These are phyloP conservation scores for Veloboletus limbatus DNA, from an alignment of 1,284 basidiomycete species.

Conservation along the genomic window DNA sequence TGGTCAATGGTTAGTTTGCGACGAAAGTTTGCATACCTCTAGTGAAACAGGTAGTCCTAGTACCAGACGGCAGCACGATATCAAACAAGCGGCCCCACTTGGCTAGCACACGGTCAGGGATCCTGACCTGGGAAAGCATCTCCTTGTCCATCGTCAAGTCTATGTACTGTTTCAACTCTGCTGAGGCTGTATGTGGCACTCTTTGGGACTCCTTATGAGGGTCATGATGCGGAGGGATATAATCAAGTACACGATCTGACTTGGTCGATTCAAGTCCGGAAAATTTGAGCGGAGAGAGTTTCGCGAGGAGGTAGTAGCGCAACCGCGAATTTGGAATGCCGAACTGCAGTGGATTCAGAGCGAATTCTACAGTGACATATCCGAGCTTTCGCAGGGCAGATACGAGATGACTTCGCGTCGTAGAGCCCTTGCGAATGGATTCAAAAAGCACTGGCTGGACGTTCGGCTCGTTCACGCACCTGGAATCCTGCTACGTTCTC, in stretches of 20 bases:
- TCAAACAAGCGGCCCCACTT: slow-evolving; percentile 80
- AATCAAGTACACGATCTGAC: slow-evolving; percentile 17
- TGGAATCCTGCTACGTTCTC: slow-evolving; percentile 82
- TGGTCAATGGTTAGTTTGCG: background rate
- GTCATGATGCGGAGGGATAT: slow-evolving; percentile 18
- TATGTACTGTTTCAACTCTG: slow-evolving; percentile 48
- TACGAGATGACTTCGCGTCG: slow-evolving; percentile 53
- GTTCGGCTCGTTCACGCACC: slow-evolving; percentile 40
- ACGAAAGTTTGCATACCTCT: slow-evolving; percentile 47
- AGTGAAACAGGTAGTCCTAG: slow-evolving; percentile 73
- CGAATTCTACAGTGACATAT: slow-evolving; percentile 59
- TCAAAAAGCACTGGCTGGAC: slow-evolving; percentile 4
- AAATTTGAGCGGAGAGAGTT: slow-evolving; percentile 41
- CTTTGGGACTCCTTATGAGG: background rate
- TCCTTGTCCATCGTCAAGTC: slow-evolving; percentile 37
- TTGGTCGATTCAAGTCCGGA: slow-evolving; percentile 15
- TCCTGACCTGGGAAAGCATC: slow-evolving; percentile 27
- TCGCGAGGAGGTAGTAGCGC: slow-evolving; percentile 76
- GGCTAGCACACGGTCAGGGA: slow-evolving; percentile 60
- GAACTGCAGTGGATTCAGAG: slow-evolving; percentile 72
- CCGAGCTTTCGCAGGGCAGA: slow-evolving; percentile 48
- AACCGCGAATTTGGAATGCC: slow-evolving; percentile 76
- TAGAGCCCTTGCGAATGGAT: slow-evolving; percentile 50
- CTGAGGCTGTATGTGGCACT: slow-evolving; percentile 3
- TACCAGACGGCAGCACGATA: slow-evolving; percentile 63